phyloP scores from a whole-genome alignment of 345 rosid genomes.

The Sisymbrium irio region DNA sequence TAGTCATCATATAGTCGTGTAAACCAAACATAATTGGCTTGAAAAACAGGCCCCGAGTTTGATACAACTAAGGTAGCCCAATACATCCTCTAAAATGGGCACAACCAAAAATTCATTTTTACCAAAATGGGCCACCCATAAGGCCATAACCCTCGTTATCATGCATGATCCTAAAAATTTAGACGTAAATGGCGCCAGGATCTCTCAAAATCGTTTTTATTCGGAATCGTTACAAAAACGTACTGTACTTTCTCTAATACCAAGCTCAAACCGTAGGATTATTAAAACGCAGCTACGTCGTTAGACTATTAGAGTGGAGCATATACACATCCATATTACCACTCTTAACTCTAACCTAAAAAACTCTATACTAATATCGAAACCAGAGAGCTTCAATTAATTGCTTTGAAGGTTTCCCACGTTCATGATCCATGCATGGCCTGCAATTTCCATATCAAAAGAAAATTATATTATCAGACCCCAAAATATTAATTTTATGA shows the following conservation, averaged over 20 bases:
- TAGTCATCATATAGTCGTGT: too few species aligned
- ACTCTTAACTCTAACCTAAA: background rate
- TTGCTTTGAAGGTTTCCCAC: slow-evolving; percentile 19
- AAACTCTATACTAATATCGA: background rate
- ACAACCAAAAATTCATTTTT: background rate
- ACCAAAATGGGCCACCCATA: background rate
- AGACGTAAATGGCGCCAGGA: background rate
- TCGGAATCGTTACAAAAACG: slow-evolving; percentile 5
- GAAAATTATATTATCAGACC: background rate
- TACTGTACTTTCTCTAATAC: background rate
- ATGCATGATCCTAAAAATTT: background rate
- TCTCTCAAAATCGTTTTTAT: slow-evolving; percentile 1
- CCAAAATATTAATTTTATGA: background rate
- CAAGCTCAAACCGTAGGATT: slow-evolving; percentile 9
- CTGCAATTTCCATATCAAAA: background rate
- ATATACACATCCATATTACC: background rate
- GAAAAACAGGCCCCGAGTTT: background rate
- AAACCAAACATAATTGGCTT: too few species aligned
- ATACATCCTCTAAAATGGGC: background rate
- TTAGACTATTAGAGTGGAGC: background rate
- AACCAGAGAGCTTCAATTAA: background rate
- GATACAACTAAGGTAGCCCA: background rate
- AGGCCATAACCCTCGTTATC: background rate
- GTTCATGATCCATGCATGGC: slow-evolving; percentile 34
- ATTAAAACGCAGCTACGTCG: slow-evolving; percentile 1